A percentile compares a stretch with the other conserved stretches of the same genome.
Conservation (phyloP, 179 eudicot genomes). For the Monotropa hypopitys region DNA sequence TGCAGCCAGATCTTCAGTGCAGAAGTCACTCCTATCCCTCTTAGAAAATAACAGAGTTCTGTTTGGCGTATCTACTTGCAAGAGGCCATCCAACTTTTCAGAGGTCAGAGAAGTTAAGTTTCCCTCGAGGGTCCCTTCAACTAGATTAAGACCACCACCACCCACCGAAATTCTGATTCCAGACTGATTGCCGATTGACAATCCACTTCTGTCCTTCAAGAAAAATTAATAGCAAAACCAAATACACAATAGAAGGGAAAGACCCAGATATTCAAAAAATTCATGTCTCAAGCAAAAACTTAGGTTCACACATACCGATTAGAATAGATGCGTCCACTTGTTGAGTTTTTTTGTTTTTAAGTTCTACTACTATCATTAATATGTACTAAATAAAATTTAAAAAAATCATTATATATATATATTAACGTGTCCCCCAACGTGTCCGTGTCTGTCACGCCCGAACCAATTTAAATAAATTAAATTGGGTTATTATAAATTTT, state of each 20-base stretch:
- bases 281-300: neutral
- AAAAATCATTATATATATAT: too few species aligned
- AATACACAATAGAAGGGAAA: neutral
- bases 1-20: conserved; percentile 10
- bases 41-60: conserved; percentile 14
- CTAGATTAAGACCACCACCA: conserved; percentile 13
- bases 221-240: conserved; percentile 1
- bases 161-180: conserved; percentile 6
- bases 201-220: conserved; percentile 31
- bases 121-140: neutral
- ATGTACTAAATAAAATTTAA: too few species aligned
- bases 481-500: too few species aligned
- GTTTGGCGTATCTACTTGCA: conserved; percentile 9
- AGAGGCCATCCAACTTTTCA: conserved; percentile 6
- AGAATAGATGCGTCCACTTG: conserved; percentile 31
- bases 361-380: too few species aligned
- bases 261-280: too few species aligned
- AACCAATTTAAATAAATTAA: too few species aligned
- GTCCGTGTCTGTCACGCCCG: too few species aligned
- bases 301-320: conserved; percentile 17
- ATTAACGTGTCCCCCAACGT: too few species aligned
- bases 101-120: conserved; percentile 10
- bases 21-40: conserved; percentile 16
- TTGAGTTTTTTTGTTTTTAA: too few species aligned
- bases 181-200: conserved; percentile 15